A percentile compares a stretch with the other conserved stretches of the same genome.
phyloP scores from a whole-genome alignment of 345 rosid genomes.

The Clausena lansium region DNA sequence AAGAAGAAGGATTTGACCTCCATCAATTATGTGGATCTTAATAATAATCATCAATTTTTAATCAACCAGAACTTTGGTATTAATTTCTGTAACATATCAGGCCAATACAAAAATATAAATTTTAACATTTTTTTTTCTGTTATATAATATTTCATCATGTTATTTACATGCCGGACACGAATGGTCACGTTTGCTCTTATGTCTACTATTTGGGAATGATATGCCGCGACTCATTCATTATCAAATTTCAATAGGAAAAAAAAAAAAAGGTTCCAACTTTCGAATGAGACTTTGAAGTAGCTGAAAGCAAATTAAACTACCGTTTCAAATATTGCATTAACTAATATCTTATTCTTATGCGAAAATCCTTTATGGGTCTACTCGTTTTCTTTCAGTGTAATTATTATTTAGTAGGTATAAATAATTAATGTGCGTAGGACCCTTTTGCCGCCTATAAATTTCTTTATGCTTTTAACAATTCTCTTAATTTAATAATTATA shows the following conservation, averaged over 20 bases:
- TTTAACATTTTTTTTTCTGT: too few species aligned
- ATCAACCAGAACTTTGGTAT: background rate
- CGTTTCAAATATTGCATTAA: background rate
- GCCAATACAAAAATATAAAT: background rate
- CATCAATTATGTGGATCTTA: background rate
- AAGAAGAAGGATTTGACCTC: conserved; percentile 1
- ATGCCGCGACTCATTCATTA: too few species aligned
- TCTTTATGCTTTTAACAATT: background rate
- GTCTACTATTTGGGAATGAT: background rate
- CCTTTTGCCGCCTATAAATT: background rate
- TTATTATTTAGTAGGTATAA: background rate
- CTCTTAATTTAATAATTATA: too few species aligned
- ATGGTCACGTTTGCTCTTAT: background rate
- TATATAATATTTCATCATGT: background rate
- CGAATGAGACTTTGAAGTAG: too few species aligned
- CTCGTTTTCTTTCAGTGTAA: background rate
- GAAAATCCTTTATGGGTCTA: background rate
- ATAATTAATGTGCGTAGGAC: background rate
- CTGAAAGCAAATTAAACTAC: background rate
- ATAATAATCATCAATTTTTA: background rate
- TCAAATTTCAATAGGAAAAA: too few species aligned
- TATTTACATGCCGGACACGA: background rate
- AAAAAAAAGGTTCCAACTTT: too few species aligned
- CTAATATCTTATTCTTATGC: background rate
- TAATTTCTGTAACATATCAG: background rate